Percentiles rank a stretch among this genome's conserved stretches.
These are phyloP conservation scores for Rhizopus stolonifer DNA, from an alignment of 371 early-diverging fungal species.

Conservation along the genomic window DNA sequence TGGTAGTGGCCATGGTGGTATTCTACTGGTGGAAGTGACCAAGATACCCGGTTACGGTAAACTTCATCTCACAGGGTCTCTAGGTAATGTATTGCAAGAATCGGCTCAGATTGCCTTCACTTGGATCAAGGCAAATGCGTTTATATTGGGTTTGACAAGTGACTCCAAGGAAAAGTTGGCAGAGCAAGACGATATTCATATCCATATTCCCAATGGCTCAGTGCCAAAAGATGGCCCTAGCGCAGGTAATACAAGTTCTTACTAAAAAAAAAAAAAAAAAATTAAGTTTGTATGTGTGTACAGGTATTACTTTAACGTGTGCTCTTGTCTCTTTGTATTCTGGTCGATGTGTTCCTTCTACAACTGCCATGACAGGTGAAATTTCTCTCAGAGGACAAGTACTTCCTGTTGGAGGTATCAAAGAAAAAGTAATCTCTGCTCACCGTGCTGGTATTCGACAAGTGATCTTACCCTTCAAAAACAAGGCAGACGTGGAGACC, in stretches of 20 bases:
- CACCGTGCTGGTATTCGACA: constrained; percentile 77
- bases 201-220: constrained; percentile 84
- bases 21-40: constrained; percentile 80
- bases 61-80: constrained; percentile 73
- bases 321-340: constrained; percentile 77
- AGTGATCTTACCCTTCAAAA: constrained; percentile 55
- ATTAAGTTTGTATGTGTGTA: neutral
- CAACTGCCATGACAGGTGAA: constrained; percentile 86
- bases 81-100: constrained; percentile 88
- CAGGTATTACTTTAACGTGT: constrained; percentile 68
- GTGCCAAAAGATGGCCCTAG: constrained; percentile 85
- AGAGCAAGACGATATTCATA: constrained; percentile 66
- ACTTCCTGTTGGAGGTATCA: constrained; percentile 84
- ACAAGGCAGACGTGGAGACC: constrained; percentile 52
- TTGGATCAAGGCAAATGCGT: constrained; percentile 76
- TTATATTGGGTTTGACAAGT: constrained; percentile 47
- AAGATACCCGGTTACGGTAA: constrained; percentile 74
- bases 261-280: constrained; percentile 25
- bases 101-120: constrained; percentile 79
- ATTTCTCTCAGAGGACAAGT: constrained; percentile 83
- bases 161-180: constrained; percentile 36
- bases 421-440: constrained; percentile 85
- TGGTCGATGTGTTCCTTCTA: constrained; percentile 51
- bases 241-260: constrained; percentile 17
- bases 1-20: constrained; percentile 69